Evolutionary conservation across 257 asterid species (phyloP).

Genomic region (Solanum arcanum): DNA sequence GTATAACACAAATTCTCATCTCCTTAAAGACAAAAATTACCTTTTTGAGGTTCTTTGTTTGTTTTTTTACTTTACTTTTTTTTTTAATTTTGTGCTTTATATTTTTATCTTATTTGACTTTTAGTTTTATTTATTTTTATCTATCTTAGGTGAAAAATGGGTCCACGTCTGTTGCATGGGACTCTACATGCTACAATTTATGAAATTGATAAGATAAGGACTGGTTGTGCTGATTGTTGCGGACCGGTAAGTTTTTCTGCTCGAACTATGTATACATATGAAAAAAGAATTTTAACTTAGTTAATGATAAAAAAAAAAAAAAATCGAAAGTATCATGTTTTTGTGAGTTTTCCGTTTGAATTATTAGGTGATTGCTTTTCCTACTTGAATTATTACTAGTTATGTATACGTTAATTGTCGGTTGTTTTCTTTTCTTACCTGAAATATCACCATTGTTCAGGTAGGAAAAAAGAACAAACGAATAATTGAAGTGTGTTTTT

Average conservation of each 20-base stretch:
- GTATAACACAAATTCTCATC: not conserved
- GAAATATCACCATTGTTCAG: not conserved
- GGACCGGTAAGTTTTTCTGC: slow-evolving; percentile 25
- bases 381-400: not conserved
- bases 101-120: not conserved
- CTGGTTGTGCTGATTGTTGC: slow-evolving; percentile 31
- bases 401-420: not conserved
- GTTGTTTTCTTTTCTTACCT: no score
- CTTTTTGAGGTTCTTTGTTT: not conserved
- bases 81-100: not conserved
- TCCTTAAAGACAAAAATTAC: not conserved
- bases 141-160: slow-evolving; percentile 14
- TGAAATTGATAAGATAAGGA: slow-evolving; percentile 38
- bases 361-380: not conserved
- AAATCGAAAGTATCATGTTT: not conserved
- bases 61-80: not conserved
- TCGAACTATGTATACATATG: not conserved
- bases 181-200: slow-evolving; percentile 49
- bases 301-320: no score
- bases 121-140: no score
- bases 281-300: not conserved
- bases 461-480: not conserved
- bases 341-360: no score
- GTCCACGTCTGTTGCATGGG: slow-evolving; percentile 63
- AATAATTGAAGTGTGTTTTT: not conserved